These are phyloP conservation scores for Xylaria sp. DNA, from an alignment of 495 filamentous ascomycete genomes.

Conservation along the genomic window DNA sequence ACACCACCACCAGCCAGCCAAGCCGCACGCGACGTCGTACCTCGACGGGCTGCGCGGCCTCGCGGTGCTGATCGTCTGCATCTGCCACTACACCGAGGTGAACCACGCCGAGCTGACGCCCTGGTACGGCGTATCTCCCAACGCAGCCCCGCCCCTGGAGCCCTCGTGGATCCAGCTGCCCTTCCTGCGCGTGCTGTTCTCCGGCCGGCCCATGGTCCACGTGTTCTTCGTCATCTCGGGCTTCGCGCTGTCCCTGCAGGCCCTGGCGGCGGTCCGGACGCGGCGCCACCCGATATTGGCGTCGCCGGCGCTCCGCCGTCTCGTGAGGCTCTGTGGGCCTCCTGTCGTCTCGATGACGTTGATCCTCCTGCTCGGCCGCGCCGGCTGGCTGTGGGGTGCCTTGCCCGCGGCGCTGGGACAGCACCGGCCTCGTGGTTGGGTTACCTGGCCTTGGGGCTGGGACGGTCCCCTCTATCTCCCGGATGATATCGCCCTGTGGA, in stretches of 20 bases:
- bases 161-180: conserved; percentile 66
- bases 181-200: conserved; percentile 66
- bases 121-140: conserved; percentile 56
- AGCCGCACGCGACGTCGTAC: conserved; percentile 56
- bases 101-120: conserved; percentile 46
- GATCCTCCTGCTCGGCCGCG: conserved; percentile 60
- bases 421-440: conserved; percentile 59
- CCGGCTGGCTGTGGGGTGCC: conserved; percentile 52
- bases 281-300: conserved; percentile 53
- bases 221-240: conserved; percentile 79
- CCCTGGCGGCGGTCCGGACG: conserved; percentile 64
- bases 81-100: conserved; percentile 56
- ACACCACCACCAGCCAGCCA: neutral
- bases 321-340: conserved; percentile 68
- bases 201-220: conserved; percentile 73
- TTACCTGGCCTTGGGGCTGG: conserved; percentile 62
- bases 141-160: conserved; percentile 27
- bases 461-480: conserved; percentile 57
- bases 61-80: conserved; percentile 60
- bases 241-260: conserved; percentile 71
- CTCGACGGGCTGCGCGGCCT: conserved; percentile 64
- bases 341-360: conserved; percentile 62
- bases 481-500: conserved; percentile 71
- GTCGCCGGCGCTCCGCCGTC: conserved; percentile 70
- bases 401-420: conserved; percentile 44